Evolutionary conservation across 441 rosid species (phyloP).

Genomic region (Eruca vesicaria): DNA sequence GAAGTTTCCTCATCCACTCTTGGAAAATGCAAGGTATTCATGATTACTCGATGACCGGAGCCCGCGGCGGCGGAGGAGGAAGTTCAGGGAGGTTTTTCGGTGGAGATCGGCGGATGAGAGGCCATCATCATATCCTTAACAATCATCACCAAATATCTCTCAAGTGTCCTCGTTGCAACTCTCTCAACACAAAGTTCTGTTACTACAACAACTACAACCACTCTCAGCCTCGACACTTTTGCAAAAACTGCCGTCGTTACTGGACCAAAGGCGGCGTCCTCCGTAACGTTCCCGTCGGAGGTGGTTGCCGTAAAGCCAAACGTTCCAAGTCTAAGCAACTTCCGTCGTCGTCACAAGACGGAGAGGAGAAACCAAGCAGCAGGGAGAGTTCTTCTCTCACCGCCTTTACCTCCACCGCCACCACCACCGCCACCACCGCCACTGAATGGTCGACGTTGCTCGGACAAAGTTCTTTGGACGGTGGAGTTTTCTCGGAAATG

Average conservation of each 20-base stretch:
- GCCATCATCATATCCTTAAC: slow-evolving; percentile 44
- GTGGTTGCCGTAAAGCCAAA: slow-evolving; percentile 43
- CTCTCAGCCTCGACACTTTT: slow-evolving; percentile 95
- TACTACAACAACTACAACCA: slow-evolving; percentile 94
- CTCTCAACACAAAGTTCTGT: slow-evolving; percentile 85
- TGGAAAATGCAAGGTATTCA: slow-evolving; percentile 34
- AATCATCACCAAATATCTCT: slow-evolving; percentile 61
- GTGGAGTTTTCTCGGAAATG: slow-evolving; percentile 68
- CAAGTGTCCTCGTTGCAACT: slow-evolving; percentile 90
- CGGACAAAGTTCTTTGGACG: slow-evolving; percentile 52
- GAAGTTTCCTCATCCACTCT: neutral
- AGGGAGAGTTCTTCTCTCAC: slow-evolving; percentile 88
- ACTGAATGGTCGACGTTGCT: slow-evolving; percentile 51
- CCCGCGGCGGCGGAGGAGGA: slow-evolving; percentile 19
- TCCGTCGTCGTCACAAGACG: slow-evolving; percentile 22
- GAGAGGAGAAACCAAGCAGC: slow-evolving; percentile 42
- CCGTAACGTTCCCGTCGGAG: slow-evolving; percentile 93
- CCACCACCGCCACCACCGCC: slow-evolving; percentile 26
- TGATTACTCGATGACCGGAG: slow-evolving; percentile 34
- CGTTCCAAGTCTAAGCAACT: slow-evolving; percentile 54
- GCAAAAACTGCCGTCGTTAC: slow-evolving; percentile 87
- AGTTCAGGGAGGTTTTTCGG: slow-evolving; percentile 18
- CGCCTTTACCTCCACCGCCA: slow-evolving; percentile 43
- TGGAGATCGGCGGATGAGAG: slow-evolving; percentile 65
- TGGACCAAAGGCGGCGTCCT: slow-evolving; percentile 97